Evolutionary conservation across 1,139 yeast species (phyloP).

Genomic region (Yamadazyma membranifaciens): DNA sequence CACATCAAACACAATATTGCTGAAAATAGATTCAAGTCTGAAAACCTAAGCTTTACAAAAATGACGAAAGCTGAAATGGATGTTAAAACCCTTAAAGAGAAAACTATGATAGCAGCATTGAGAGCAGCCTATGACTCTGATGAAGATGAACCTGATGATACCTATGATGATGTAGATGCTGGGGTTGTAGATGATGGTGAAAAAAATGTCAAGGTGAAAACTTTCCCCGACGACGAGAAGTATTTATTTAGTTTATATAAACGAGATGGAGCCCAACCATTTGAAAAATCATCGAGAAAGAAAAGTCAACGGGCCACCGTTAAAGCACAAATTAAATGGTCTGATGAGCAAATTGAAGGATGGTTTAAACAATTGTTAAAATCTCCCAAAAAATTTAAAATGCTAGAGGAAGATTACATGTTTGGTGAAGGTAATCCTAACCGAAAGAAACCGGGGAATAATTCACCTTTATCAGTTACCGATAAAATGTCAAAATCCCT

Average conservation of each 20-base stretch:
- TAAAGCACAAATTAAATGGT: conserved; percentile 59
- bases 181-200: conserved; percentile 19
- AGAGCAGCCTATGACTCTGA: conserved; percentile 66
- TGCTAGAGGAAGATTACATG: conserved; percentile 63
- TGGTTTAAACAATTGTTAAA: conserved; percentile 79
- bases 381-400: conserved; percentile 58
- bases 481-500: neutral
- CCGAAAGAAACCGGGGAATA: conserved; percentile 7
- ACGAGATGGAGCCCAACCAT: conserved; percentile 44
- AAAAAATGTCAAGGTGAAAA: conserved; percentile 4
- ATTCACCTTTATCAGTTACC: conserved; percentile 2
- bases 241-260: conserved; percentile 58
- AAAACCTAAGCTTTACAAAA: conserved; percentile 7
- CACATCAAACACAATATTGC: neutral
- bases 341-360: conserved; percentile 90
- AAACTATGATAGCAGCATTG: conserved; percentile 63
- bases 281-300: conserved; percentile 53
- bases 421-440: conserved; percentile 35
- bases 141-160: conserved; percentile 82
- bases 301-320: conserved; percentile 51
- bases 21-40: conserved; percentile 4
- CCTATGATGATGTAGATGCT: conserved; percentile 71
- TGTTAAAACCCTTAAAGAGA: conserved; percentile 39
- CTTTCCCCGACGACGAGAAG: conserved; percentile 27
- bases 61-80: conserved; percentile 6